Evolutionary conservation across 2,329 filamentous ascomycete genomes (phyloP).

Genomic region (Onygenales sp.): DNA sequence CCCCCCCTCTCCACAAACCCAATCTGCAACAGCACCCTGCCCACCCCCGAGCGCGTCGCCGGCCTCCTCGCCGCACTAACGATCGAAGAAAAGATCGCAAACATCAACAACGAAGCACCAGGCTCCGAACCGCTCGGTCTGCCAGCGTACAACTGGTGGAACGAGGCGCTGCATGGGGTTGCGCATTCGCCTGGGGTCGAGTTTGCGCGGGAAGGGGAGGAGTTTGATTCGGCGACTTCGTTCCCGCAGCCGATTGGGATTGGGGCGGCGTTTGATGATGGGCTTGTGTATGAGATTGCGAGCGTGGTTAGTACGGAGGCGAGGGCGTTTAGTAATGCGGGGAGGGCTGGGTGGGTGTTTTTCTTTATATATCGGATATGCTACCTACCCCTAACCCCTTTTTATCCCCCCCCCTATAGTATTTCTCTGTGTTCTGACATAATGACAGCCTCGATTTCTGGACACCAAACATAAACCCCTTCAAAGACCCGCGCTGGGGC

Average conservation of each 20-base stretch:
- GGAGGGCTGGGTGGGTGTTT: constrained; percentile 34
- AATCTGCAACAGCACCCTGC: constrained; percentile 38
- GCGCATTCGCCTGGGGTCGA: constrained; percentile 40
- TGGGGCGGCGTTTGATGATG: constrained; percentile 54
- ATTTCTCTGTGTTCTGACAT: constrained; percentile 28
- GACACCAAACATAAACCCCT: constrained; percentile 59
- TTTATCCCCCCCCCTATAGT: neutral
- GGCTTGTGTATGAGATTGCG: constrained; percentile 45
- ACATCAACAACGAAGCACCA: constrained; percentile 34
- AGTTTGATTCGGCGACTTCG: constrained; percentile 51
- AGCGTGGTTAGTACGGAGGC: constrained; percentile 46
- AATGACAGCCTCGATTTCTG: constrained; percentile 20
- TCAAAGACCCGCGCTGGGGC: constrained; percentile 55
- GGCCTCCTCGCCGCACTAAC: constrained; percentile 41
- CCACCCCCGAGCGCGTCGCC: constrained; percentile 27
- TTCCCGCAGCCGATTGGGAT: constrained; percentile 55
- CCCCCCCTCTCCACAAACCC: constrained; percentile 39
- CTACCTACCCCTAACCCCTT: neutral
- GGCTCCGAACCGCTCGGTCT: constrained; percentile 47
- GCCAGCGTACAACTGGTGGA: constrained; percentile 52
- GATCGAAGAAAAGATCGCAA: constrained; percentile 45
- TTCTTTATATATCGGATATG: too few species aligned
- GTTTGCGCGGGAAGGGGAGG: constrained; percentile 37
- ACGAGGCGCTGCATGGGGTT: constrained; percentile 53
- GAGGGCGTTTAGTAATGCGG: constrained; percentile 51